Percentiles rank a stretch among this genome's conserved stretches.
phyloP scores from a whole-genome alignment of 2,329 filamentous ascomycete genomes.

The Aspergillus viridinutans region DNA sequence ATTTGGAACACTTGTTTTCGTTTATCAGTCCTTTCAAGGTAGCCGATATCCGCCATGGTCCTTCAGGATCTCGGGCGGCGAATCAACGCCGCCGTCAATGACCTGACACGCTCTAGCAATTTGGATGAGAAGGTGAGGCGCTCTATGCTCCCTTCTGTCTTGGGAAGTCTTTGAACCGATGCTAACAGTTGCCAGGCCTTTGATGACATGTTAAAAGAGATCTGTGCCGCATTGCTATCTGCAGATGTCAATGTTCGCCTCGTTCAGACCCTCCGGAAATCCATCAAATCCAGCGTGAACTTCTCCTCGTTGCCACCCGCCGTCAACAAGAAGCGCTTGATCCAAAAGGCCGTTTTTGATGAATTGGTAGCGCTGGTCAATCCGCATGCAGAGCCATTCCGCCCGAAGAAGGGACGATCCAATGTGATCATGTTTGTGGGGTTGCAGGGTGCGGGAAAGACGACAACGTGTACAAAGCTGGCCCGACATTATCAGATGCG shows the following conservation, averaged over 20 bases:
- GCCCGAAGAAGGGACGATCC: conserved; percentile 89
- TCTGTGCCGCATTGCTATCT: conserved; percentile 90
- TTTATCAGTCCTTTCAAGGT: not conserved
- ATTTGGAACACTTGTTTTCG: conserved; percentile 7
- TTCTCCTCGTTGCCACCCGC: conserved; percentile 88
- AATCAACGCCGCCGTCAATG: conserved; percentile 93
- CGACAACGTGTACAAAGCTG: conserved; percentile 95
- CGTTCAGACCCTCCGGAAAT: conserved; percentile 85
- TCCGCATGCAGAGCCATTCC: conserved; percentile 90
- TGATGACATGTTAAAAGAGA: conserved; percentile 97
- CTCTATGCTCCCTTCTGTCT: conserved; percentile 4
- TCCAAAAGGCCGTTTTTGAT: conserved; percentile 97
- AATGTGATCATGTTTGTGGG: conserved; percentile 99
- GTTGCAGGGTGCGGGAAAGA: conserved; percentile 95
- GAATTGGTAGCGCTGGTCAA: conserved; percentile 94
- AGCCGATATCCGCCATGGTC: conserved; percentile 64
- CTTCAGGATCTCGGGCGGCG: conserved; percentile 97
- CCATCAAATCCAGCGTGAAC: conserved; percentile 85
- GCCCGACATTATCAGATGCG: conserved; percentile 90
- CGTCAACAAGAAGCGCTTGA: conserved; percentile 96
- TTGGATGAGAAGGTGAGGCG: conserved; percentile 84
- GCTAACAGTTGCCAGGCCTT: conserved; percentile 62
- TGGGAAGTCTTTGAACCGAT: not conserved
- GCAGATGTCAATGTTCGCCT: conserved; percentile 96
- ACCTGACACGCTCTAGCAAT: conserved; percentile 86